Conservation (phyloP, 139 green algal genomes). For the Chlorella sp. region DNA sequence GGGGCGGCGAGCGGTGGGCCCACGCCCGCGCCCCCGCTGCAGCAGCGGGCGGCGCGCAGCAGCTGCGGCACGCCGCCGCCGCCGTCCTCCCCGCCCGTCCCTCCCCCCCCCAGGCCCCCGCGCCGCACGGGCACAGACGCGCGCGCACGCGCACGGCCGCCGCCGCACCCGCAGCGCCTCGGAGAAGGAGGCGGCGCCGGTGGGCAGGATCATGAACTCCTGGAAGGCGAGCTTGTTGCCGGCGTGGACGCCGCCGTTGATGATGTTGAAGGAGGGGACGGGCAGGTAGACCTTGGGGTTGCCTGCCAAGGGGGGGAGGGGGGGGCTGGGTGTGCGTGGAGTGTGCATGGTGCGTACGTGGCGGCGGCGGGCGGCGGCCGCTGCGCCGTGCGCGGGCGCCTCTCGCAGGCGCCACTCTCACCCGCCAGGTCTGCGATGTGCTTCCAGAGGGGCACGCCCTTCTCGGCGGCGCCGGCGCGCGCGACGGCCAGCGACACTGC, state of each 20-base stretch:
- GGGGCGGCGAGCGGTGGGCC: not conserved
- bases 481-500: conserved; percentile 95
- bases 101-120: not conserved
- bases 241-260: conserved; percentile 97
- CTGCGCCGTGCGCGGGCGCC: no score
- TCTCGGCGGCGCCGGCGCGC: conserved; percentile 93
- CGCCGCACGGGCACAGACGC: not conserved
- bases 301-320: no score
- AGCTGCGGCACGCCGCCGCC: no score
- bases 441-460: conserved; percentile 95
- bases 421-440: conserved; percentile 93
- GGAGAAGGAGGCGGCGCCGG: conserved; percentile 81
- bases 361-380: no score
- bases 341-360: no score
- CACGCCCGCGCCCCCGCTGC: not conserved
- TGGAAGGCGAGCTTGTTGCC: conserved; percentile 98
- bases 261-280: conserved; percentile 99
- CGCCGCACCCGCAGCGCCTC: conserved; percentile 94
- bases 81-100: not conserved
- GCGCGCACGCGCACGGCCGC: no score
- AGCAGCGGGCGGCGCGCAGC: not conserved
- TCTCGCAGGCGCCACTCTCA: no score
- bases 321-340: no score
- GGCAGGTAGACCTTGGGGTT: conserved; percentile 96
- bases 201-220: conserved; percentile 99